Base-by-base conservation (phyloP, 106 monocot species). In the Narthecium ossifragum region DNA sequence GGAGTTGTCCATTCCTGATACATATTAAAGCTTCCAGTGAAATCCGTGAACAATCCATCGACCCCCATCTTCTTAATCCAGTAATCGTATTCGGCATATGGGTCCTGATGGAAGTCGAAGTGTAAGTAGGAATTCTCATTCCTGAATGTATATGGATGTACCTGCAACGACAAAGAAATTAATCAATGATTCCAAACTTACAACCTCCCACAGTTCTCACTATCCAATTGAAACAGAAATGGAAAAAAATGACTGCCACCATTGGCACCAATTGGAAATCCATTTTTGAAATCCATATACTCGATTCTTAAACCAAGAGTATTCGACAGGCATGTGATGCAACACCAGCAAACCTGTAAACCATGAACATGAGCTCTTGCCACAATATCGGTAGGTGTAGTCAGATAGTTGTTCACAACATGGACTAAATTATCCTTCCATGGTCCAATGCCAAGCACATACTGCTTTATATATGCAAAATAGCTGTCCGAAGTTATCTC, bases 311-410 rank as follows among this genome's bases (percentile, higher is more conserved):
- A n/a, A n/a, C 26, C 14, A 26, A 6, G 15, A 46, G 6, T 13
- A 34, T 48, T 49, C 5, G n/a, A n/a, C n/a, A n/a, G n/a, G n/a
- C n/a, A n/a, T n/a, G n/a, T n/a, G n/a, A n/a, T n/a, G n/a, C n/a
- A n/a, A n/a, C n/a, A n/a, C n/a, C n/a, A n/a, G n/a, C n/a, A n/a
- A n/a, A 94, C 93, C 85, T 94, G 77, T 11, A 89, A 74, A 61
- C 82, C 61, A 70, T 89, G 85, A 62, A 80, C 83, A 83, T 89
- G 93, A 24, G 93, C 93, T 70, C 54, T 85, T 51, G 82, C 79
- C 45, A 94, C 85, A 53, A 93, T 88, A 75, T 94, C 85, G 54
- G 75, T 83, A 7, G 85, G 77, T 0, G 74, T 46, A n/a, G 51
- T 54, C 72, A 79, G 61, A 26, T 76, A 70, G 53, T 87, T 87